Base-by-base conservation (phyloP, 805 yeast genomes). In the Yarrowia keelungensis region DNA sequence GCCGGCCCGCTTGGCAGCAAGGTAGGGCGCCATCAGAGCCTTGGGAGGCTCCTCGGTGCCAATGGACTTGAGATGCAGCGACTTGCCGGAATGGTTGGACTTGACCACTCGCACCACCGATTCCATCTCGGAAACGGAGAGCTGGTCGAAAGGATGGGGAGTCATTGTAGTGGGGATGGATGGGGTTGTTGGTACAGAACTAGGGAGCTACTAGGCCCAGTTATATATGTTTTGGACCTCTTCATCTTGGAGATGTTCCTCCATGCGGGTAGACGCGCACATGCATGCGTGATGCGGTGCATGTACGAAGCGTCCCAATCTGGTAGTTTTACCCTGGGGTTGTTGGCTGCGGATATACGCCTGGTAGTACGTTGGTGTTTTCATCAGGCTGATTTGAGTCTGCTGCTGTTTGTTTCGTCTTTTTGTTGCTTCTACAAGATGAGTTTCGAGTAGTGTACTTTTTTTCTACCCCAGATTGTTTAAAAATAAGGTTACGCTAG, bases 21-120 rank as follows among this genome's bases (percentile, higher is more conserved):
- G 80, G 78, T 83, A 90, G 74, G 82, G 85, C 71, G 86, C 75
- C 89, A 90, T 87, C 71, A 84, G 87, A 73, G 84, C 80, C 83
- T 90, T 90, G 70, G 96, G 93, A 41, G 97, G 97, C 75, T 90
- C 96, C 61, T 76, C 75, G 22, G 70, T 67, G 58, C 73, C 75
- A 12, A 78, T 70, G 47, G 71, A 72, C 72, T 78, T 78, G 73
- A 77, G 72, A 70, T 77, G 79, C 38, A 78, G 70, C 46, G 69
- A 69, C 69, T 76, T 75, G 42, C 76, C 76, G 8, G 66, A 43
- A 67, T 76, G 76, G 45, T 73, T 72, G 68, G 69, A 66, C 58
- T 69, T 71, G 41, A 78, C 64, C 12, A 76, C 70, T 19, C 16
- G 36, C 14, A 75, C 76, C 15, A 77, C 77, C 36, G 46, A 67